Base-by-base conservation (phyloP, 192 early-diverging fungal species). In the Dimargaris verticillata region DNA sequence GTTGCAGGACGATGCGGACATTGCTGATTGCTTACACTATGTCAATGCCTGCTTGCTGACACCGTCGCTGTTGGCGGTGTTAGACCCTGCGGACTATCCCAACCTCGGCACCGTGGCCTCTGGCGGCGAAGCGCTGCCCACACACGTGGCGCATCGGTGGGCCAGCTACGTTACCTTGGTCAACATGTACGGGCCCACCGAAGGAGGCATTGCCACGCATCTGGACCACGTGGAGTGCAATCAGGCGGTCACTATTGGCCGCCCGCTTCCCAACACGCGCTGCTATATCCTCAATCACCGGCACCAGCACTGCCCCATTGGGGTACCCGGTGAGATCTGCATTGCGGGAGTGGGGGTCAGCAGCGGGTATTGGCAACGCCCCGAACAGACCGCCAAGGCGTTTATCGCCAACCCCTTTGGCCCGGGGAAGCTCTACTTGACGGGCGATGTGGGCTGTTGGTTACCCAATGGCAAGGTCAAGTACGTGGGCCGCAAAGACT, bases 401-500 rank as follows among this genome's bases (percentile, higher is more conserved):
- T 75, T 75, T 33, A 26, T 75, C 46, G 62, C 50, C 15, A 69
- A 75, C 54, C 71, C 71, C 13, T 75, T 72, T 44, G 52, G 43
- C 28, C 38, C 25, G 1, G 64, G 44, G n/a, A 25, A 65, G 6
- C 62, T 74, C 50, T 74, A 70, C 63, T 66, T 47, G 41, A 61
- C 72, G 24, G 72, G 72, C 11, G 72, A 74, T 38, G 51, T 74
- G 15, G 68, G 38, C 0, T 41, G 58, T 17, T 68, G 65, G 49
- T 57, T 70, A 2, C 66, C 66, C 44, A 63, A 67, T 24, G 72
- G 72, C 3, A 63, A 66, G 38, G 17, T 74, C 1, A 51, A 63
- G 6, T 64, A 48, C 50, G 17, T 77, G 0, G 68, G 69, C 3
- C 66, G 72, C 10, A 65, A 55, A 10, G 72, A 74, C 25, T 24